These are phyloP conservation scores for Populus ilicifolia DNA, from an alignment of 345 rosid genomes.

Conservation along the genomic window DNA sequence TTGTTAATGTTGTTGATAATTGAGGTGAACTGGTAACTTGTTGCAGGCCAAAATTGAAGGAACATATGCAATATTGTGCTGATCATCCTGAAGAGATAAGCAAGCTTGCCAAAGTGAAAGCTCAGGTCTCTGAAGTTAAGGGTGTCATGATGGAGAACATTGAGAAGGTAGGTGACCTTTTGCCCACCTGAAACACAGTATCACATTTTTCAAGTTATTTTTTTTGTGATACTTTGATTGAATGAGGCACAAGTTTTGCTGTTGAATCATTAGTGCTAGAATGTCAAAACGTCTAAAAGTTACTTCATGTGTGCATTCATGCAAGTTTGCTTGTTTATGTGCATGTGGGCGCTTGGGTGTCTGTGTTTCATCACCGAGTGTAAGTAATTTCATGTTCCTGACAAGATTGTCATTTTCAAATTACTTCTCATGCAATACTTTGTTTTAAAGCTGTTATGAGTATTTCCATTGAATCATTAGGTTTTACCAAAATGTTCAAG, in stretches of 20 bases:
- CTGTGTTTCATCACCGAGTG: neutral
- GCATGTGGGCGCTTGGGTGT: neutral
- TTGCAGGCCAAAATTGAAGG: constrained; percentile 74
- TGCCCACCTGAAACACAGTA: neutral
- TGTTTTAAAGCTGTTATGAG: neutral
- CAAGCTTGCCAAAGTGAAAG: constrained; percentile 92
- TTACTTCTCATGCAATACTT: neutral
- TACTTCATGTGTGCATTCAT: neutral
- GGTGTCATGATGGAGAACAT: constrained; percentile 99
- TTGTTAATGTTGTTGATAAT: neutral
- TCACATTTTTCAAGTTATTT: neutral
- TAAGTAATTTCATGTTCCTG: neutral
- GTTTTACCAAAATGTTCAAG: neutral
- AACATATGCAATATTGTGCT: constrained; percentile 83
- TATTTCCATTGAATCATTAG: neutral
- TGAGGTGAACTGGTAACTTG: neutral
- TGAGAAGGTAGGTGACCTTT: constrained; percentile 53
- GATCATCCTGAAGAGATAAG: constrained; percentile 95
- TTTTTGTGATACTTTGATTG: neutral
- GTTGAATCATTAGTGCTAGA: neutral
- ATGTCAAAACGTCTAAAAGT: neutral
- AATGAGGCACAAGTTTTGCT: neutral
- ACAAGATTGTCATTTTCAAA: neutral
- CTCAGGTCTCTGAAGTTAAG: constrained; percentile 93
- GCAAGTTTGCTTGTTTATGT: neutral